Percentiles rank a stretch among this genome's conserved stretches.
phyloP scores from a whole-genome alignment of 2,329 filamentous ascomycete species.

The Thielaviopsis populi region DNA sequence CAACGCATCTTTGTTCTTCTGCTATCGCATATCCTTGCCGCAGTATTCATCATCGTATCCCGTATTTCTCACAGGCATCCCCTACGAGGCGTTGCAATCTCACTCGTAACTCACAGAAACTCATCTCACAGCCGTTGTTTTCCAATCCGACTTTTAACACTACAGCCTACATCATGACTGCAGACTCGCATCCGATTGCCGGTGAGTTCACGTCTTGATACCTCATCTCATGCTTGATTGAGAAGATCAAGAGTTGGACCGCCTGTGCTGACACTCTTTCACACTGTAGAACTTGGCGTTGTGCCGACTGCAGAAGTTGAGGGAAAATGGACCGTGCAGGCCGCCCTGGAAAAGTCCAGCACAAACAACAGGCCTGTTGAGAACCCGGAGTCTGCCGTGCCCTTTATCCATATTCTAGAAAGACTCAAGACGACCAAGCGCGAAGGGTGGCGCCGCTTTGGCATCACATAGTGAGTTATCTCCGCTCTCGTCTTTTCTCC shows the following conservation, averaged over 20 bases:
- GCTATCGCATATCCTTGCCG: neutral
- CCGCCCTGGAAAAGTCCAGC: constrained; percentile 17
- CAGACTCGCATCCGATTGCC: neutral
- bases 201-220: constrained; percentile 22
- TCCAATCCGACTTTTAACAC: neutral
- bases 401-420: constrained; percentile 90
- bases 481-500: too few species aligned
- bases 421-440: constrained; percentile 91
- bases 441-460: constrained; percentile 88
- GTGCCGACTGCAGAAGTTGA: constrained; percentile 19
- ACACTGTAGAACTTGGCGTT: constrained; percentile 19
- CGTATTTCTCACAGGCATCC: neutral
- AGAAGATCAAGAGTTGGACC: constrained; percentile 5
- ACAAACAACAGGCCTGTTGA: constrained; percentile 32
- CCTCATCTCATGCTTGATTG: constrained; percentile 18
- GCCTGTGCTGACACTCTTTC: neutral
- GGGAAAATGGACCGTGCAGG: constrained; percentile 21
- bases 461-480: constrained; percentile 41
- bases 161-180: constrained; percentile 4
- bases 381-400: constrained; percentile 56
- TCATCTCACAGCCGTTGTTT: neutral
- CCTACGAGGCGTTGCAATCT: neutral
- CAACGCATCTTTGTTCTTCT: neutral
- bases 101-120: neutral
- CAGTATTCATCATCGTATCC: neutral